phyloP scores from a whole-genome alignment of 2,329 filamentous ascomycete species.

The Chrysoporthe deuterocubensis region DNA sequence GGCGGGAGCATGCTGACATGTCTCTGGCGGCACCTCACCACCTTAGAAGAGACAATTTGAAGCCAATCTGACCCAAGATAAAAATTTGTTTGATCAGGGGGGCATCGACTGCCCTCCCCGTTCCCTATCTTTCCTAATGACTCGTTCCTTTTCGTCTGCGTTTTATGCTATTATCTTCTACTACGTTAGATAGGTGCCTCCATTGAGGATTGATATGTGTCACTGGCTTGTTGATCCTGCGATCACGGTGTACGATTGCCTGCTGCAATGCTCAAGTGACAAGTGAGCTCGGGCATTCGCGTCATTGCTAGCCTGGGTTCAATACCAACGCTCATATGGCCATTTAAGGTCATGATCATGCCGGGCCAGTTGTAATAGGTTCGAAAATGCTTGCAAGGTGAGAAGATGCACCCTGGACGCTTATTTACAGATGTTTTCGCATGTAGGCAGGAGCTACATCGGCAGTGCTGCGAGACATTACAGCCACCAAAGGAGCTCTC shows the following conservation, averaged over 20 bases:
- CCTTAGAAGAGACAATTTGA: constrained; percentile 66
- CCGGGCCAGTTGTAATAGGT: background rate
- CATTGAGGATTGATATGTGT: constrained; percentile 5
- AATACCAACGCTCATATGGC: background rate
- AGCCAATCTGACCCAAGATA: constrained; percentile 61
- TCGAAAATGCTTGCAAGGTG: background rate
- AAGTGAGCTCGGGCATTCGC: background rate
- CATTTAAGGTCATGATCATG: background rate
- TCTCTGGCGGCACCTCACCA: constrained; percentile 66
- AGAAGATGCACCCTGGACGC: background rate
- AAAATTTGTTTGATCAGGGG: constrained; percentile 39
- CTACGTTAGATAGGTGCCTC: background rate
- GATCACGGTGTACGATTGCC: background rate
- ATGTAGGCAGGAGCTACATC: background rate
- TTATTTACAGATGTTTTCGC: background rate
- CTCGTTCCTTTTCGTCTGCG: constrained; percentile 8
- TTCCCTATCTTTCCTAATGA: constrained; percentile 29
- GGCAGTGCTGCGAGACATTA: background rate
- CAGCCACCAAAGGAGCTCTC: background rate
- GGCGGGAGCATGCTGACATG: constrained; percentile 67
- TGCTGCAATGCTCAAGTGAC: background rate
- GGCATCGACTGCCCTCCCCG: constrained; percentile 34
- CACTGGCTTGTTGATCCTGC: background rate
- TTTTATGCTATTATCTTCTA: background rate
- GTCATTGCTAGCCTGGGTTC: background rate